Base-by-base conservation (phyloP, 1,139 yeast species). In the Suhomyces ambrosiae region DNA sequence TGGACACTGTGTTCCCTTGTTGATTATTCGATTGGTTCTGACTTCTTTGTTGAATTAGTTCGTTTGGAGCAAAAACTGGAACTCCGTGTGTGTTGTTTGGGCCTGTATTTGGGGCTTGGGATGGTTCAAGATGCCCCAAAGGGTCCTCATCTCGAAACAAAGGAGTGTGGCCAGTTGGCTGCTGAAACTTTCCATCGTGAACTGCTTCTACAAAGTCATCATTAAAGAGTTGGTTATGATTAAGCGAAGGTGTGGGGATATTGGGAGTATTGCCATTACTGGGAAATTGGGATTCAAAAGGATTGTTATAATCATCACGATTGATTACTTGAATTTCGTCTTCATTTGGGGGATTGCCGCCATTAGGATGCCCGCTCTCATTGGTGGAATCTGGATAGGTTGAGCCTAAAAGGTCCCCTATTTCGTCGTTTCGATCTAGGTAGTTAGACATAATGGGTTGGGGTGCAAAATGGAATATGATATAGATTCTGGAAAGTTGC, bases 321-420 rank as follows among this genome's bases (percentile, higher is more conserved):
- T 59, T 54, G 25, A 68, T 67, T 14, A 63, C 61, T 37, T 68
- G 71, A 27, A 68, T 61, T 30, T 68, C 72, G 36, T 58, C 56
- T 34, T 60, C 61, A 24, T 53, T 53, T 34, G 24, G 14, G 35
- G 11, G 18, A 7, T 15, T 31, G 8, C 29, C 34, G n/a, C 36
- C 37, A 19, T 33, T 23, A 30, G 37, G 37, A 33, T 37, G 37
- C 37, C 40, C 30, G 40, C 40, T 37, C 37, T 31, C 33, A 27
- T 33, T 18, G 37, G 41, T 11, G 21, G 33, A 22, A 21, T 21
- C n/a, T 21, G 24, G 23, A 19, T 37, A 35, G n/a, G 27, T 26
- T 19, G 23, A 14, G 9, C 25, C 34, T 8, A 37, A 34, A 13
- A 37, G 41, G 14, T 31, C 41, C 7, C n/a, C 41, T 14, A 37